Conservation (phyloP, 441 rosid species). For the Pelargonium citronellum region DNA sequence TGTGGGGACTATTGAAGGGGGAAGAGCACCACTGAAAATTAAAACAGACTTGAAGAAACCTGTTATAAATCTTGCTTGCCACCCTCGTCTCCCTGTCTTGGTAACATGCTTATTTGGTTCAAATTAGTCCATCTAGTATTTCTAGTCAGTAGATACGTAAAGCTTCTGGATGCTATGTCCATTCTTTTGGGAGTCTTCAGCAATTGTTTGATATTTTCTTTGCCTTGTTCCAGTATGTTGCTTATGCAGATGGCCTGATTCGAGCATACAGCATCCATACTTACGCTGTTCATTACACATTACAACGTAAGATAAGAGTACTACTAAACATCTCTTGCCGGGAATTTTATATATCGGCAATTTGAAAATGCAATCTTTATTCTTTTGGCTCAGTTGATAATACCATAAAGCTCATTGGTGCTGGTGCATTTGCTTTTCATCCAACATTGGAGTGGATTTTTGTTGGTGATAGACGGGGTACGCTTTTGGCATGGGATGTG, state of each 20-base stretch:
- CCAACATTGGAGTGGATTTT: conserved; percentile 95
- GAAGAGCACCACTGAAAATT: conserved; percentile 89
- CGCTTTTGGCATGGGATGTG: conserved; percentile 98
- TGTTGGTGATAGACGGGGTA: conserved; percentile 98
- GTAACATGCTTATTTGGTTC: conserved; percentile 34
- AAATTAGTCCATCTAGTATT: conserved; percentile 15
- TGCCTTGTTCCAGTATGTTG: conserved; percentile 71
- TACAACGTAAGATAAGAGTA: conserved; percentile 64
- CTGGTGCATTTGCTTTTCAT: conserved; percentile 95
- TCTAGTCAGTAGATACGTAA: background rate
- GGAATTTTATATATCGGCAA: conserved; percentile 8
- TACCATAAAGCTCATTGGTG: conserved; percentile 91
- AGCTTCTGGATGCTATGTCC: background rate
- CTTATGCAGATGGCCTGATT: conserved; percentile 97
- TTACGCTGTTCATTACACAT: conserved; percentile 87
- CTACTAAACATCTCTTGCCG: background rate
- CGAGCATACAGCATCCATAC: conserved; percentile 96
- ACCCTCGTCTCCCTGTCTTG: conserved; percentile 94
- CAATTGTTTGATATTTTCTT: conserved; percentile 17
- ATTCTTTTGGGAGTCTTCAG: conserved; percentile 9
- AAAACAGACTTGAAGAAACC: conserved; percentile 97
- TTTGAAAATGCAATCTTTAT: conserved; percentile 6
- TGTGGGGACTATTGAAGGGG: conserved; percentile 98
- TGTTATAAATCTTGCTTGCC: conserved; percentile 92
- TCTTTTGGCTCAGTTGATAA: conserved; percentile 63